Evolutionary conservation across 2,329 filamentous ascomycete species (phyloP).

Genomic region (Cladosporium sp.): DNA sequence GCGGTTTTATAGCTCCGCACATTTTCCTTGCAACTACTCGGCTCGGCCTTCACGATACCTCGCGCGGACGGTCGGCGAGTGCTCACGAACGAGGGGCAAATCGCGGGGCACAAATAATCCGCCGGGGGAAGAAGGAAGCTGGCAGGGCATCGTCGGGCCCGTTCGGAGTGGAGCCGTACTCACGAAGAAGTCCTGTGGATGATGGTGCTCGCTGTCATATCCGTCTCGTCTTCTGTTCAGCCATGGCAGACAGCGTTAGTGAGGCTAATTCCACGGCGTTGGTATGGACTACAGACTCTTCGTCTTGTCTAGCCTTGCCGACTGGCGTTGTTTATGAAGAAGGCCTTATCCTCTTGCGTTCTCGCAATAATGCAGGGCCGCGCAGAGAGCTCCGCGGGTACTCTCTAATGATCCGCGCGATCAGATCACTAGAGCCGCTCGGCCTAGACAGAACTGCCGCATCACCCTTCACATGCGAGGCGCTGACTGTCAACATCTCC

Average conservation of each 20-base stretch:
- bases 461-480: constrained; percentile 3
- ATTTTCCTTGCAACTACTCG: not conserved
- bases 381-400: not conserved
- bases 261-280: not conserved
- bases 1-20: constrained; percentile 16
- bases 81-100: constrained; percentile 7
- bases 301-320: not conserved
- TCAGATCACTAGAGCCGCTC: constrained; percentile 8
- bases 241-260: not conserved
- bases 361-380: not conserved
- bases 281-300: not conserved
- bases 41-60: constrained; percentile 11
- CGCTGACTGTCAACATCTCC: not conserved
- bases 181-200: not conserved
- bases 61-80: constrained; percentile 9
- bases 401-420: not conserved
- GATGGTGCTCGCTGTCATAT: constrained; percentile 1
- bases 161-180: constrained; percentile 5
- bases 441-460: constrained; percentile 6
- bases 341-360: not conserved
- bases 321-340: not conserved
- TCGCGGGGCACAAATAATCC: constrained; percentile 10
- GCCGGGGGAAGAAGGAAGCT: constrained; percentile 8
- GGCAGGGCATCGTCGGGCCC: not conserved
- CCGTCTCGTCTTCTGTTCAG: not conserved